phyloP scores from a whole-genome alignment of 2,329 filamentous ascomycete genomes.

The Ceratocystis albifundus region DNA sequence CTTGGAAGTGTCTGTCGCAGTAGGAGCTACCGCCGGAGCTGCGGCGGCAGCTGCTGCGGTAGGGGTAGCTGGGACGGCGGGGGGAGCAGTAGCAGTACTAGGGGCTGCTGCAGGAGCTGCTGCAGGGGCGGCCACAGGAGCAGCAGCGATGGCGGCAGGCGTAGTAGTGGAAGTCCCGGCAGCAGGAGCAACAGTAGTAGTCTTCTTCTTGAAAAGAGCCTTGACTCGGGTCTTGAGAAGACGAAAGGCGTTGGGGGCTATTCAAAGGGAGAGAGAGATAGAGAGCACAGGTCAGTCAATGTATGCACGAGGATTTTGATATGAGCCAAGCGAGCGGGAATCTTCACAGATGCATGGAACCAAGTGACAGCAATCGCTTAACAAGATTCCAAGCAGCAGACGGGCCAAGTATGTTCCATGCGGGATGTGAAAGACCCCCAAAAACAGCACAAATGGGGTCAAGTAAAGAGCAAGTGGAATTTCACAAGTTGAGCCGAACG shows the following conservation, averaged over 20 bases:
- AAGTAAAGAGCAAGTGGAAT: background rate
- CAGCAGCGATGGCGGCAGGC: slow-evolving; percentile 25
- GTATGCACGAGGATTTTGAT: background rate
- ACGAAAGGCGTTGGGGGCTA: slow-evolving; percentile 41
- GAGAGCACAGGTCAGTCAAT: background rate
- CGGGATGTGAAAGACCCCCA: no score
- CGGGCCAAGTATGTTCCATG: no score
- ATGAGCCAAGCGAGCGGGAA: background rate
- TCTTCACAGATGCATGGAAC: background rate
- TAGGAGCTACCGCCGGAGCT: background rate
- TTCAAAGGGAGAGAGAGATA: background rate
- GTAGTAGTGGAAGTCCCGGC: slow-evolving; percentile 3
- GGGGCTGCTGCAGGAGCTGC: slow-evolving; percentile 7
- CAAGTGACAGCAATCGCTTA: background rate
- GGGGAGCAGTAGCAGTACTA: background rate
- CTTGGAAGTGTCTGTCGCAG: slow-evolving; percentile 14
- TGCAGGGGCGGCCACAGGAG: slow-evolving; percentile 24
- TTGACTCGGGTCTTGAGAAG: slow-evolving; percentile 47
- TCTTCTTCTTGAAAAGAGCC: slow-evolving; percentile 42
- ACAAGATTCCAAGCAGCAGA: background rate
- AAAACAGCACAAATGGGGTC: background rate
- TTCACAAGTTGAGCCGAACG: background rate
- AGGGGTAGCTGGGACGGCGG: background rate
- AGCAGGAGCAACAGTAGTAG: slow-evolving; percentile 20
- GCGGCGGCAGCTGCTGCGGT: background rate